These are phyloP conservation scores for Chrysosporium queenslandicum DNA, from an alignment of 2,329 filamentous ascomycete genomes.

Conservation along the genomic window DNA sequence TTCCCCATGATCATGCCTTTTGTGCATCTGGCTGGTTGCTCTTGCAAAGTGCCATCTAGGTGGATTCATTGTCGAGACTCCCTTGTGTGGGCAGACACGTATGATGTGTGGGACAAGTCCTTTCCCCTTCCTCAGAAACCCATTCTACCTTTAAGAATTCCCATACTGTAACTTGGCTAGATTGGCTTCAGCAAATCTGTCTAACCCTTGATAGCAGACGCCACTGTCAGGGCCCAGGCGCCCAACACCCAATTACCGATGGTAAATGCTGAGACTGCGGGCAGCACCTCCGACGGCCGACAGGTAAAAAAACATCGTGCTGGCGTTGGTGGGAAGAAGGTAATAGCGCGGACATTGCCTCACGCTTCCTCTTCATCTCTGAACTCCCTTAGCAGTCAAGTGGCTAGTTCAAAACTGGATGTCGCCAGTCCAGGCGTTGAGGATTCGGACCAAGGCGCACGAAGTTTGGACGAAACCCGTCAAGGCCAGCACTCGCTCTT, in stretches of 20 bases:
- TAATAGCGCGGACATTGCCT: conserved; percentile 19
- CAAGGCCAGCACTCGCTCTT: conserved; percentile 41
- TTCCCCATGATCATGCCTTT: no score
- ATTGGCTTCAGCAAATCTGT: no score
- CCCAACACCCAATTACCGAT: background rate
- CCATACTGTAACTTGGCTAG: no score
- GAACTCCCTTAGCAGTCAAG: conserved; percentile 20
- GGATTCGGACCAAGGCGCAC: background rate
- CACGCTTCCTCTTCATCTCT: conserved; percentile 19
- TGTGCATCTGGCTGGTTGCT: background rate
- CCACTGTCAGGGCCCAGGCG: background rate
- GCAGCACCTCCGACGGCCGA: conserved; percentile 2
- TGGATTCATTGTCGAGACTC: background rate
- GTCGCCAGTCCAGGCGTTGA: conserved; percentile 7
- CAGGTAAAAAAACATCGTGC: conserved; percentile 18
- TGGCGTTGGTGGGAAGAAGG: conserved; percentile 17
- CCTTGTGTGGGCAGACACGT: background rate
- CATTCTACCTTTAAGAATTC: no score
- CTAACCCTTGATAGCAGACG: background rate
- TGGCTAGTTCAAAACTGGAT: conserved; percentile 17
- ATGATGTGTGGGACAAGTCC: background rate
- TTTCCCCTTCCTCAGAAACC: background rate
- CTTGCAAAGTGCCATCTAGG: background rate
- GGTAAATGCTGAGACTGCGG: background rate
- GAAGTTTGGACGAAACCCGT: conserved; percentile 5